Evolutionary conservation across 345 rosid genomes (phyloP), one percentile per base, ranked within the genome.

Genomic region (Trapa bicornis): DNA sequence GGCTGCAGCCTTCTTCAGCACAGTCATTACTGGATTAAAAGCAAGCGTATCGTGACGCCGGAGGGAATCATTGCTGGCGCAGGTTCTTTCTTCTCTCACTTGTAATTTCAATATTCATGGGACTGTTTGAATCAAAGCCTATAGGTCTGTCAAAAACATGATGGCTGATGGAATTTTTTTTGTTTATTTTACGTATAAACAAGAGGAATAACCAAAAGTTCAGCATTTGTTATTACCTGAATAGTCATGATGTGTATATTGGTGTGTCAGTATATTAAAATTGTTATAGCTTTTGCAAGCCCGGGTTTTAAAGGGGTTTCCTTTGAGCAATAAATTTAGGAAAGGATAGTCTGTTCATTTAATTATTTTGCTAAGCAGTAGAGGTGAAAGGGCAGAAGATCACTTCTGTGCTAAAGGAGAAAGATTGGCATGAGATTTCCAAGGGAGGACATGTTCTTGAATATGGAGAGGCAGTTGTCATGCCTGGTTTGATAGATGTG

Each of bases 401-500:
- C 41, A 66, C 77, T 39, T 86, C 91, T 3, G 76, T 94, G 29
- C 82, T 87, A 64, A 80, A 75, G 73, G 85, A 85, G 74, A 85
- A 50, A 12, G 88, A 89, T 73, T 94, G 92, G 92, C 70, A 47
- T 50, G 79, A 72, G 65, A 67, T 71, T 37, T 77, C 77, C 65
- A 81, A 78, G 71, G 65, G 77, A 67, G 85, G 52, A 37, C 74
- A 83, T 61, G 77, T 83, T 45, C 62, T 92, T 65, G 88, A 93
- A 65, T 90, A 85, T 73, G 96, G 87, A 41, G 87, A 93, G 62
- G 97, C 97, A 63, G 96, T 93, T 11, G 76, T 90, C 73, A 88
- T 93, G 98, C 98, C 98, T 66, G 98, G 98, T 66, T 73, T 93
- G 76, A 72, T 93, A 74, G 98, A 93, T 69, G 96, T 88, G 98